Base-by-base conservation (phyloP, 2,329 filamentous ascomycete species). In the Amauroascus verrucosus region DNA sequence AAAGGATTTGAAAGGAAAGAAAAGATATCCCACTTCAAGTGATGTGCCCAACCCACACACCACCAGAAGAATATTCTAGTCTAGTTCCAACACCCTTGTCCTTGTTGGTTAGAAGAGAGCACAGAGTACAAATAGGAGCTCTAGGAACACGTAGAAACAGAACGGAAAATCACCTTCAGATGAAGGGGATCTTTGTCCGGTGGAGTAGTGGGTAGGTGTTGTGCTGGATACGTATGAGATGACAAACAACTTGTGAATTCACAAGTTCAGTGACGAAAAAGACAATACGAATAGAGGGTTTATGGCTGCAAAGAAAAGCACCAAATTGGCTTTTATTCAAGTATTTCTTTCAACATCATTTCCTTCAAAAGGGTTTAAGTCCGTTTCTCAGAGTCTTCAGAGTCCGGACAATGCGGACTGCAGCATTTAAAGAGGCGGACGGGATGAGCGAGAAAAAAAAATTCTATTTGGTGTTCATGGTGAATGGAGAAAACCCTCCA, bases 211-310 rank as follows among this genome's bases (percentile, higher is more conserved):
- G 38, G 26, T 45, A 45, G 49, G 16, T 51, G 49, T 26, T 44
- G 38, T 45, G 49, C 30, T 51, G 40, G 24, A 52, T 35, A 52
- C 30, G 40, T 32, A 37, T 52, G 41, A 48, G 46, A 54, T 46
- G 49, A 48, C 52, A 54, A 57, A 50, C 43, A 53, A 57, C 55
- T 51, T 54, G 45, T 53, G 55, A 57, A 52, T 28, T 30, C 55
- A 52, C 51, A 53, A 48, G 51, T 48, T 48, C 38, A 53, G 53
- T 26, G 16, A 46, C 51, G 37, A 22, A 26, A 49, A 37, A 30
- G 16, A 18, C 40, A 51, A 38, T 37, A 22, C 26, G 37, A 38
- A 33, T 38, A 22, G 16, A 22, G 38, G 16, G 2, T 5, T 3
- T 45, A 20, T 52, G 26, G 26, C 13, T 46, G 50, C 40, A 46